These are phyloP conservation scores for Hymenochaete sp. DNA, from an alignment of 1,284 basidiomycete genomes.

Conservation along the genomic window DNA sequence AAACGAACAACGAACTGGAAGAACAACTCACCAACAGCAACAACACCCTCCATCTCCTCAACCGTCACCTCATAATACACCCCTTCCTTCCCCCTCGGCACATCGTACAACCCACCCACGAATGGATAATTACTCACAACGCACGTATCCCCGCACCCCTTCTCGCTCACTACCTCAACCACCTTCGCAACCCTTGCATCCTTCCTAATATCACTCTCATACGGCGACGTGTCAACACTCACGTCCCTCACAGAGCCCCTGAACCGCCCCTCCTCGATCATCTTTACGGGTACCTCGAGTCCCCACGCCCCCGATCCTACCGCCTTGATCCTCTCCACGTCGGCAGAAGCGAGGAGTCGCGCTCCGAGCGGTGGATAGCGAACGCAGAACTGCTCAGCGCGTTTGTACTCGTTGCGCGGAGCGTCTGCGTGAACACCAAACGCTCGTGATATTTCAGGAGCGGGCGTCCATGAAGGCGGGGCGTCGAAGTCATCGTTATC, in stretches of 20 bases:
- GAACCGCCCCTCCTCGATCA: constrained; percentile 30
- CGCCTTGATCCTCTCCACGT: constrained; percentile 38
- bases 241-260: constrained; percentile 30
- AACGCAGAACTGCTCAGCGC: constrained; percentile 42
- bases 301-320: constrained; percentile 44
- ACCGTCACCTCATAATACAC: constrained; percentile 57
- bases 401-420: constrained; percentile 39
- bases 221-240: too few relatives aligned
- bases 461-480: constrained; percentile 44
- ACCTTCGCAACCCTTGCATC: constrained; percentile 32
- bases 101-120: constrained; percentile 49
- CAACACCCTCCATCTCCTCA: constrained; percentile 44
- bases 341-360: constrained; percentile 38
- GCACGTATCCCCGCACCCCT: constrained; percentile 41
- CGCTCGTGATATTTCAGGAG: constrained; percentile 37
- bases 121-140: constrained; percentile 56
- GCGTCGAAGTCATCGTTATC: too few relatives aligned
- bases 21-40: constrained; percentile 45
- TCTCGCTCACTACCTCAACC: constrained; percentile 33
- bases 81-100: constrained; percentile 41
- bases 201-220: too few relatives aligned
- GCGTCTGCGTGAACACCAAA: constrained; percentile 47
- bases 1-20: background rate
- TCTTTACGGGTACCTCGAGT: constrained; percentile 34
- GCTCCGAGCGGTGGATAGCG: constrained; percentile 33